These are phyloP conservation scores for Discostella stelligeroides DNA, from an alignment of 108 stramenopile genomes.

Conservation along the genomic window DNA sequence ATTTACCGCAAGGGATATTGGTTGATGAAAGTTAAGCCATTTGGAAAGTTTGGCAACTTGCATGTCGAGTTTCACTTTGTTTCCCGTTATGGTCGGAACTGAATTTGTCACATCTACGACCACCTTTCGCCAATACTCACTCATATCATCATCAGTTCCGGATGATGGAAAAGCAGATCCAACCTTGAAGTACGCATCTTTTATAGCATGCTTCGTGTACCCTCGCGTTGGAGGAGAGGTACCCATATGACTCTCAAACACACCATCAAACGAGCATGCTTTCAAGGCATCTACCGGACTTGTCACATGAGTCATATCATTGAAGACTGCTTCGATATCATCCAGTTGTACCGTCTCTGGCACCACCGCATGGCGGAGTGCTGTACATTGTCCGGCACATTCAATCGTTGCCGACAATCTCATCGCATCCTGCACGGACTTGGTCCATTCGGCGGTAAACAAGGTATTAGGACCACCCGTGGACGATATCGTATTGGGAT, in stretches of 20 bases:
- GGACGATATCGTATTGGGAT: constrained; percentile 74
- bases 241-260: constrained; percentile 66
- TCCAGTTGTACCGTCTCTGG: constrained; percentile 44
- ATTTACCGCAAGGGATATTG: constrained; percentile 80
- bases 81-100: constrained; percentile 16
- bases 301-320: constrained; percentile 32
- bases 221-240: constrained; percentile 53
- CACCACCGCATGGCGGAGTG: constrained; percentile 80
- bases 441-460: constrained; percentile 63
- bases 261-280: constrained; percentile 62
- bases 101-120: constrained; percentile 75
- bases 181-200: constrained; percentile 68
- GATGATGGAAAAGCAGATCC: constrained; percentile 47
- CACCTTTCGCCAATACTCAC: constrained; percentile 85
- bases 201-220: constrained; percentile 56
- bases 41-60: constrained; percentile 34
- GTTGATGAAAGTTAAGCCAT: constrained; percentile 59
- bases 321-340: constrained; percentile 60
- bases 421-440: constrained; percentile 64
- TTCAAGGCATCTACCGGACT: constrained; percentile 56
- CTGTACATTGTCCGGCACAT: constrained; percentile 88
- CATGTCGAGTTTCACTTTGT: constrained; percentile 25
- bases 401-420: constrained; percentile 81
- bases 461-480: constrained; percentile 93
- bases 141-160: constrained; percentile 46